A percentile compares a stretch with the other conserved stretches of the same genome.
Evolutionary conservation across 768 basidiomycete genomes (phyloP).

Genomic region (Collybia sordida): DNA sequence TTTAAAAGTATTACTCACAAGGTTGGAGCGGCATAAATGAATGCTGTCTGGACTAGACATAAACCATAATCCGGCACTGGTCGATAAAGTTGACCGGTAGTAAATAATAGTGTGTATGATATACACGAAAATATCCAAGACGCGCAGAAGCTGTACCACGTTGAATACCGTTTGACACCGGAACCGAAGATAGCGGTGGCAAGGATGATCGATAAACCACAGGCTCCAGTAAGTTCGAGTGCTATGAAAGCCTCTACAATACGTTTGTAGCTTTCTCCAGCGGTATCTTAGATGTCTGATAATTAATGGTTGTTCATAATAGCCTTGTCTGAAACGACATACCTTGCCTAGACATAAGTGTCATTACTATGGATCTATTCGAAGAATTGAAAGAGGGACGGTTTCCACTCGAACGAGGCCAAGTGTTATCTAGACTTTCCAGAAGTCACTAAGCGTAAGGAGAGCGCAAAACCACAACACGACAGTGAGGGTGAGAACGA

Average conservation of each 20-base stretch:
- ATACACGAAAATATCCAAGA: conserved; percentile 29
- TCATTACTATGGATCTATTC: too few species aligned
- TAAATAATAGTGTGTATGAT: conserved; percentile 29
- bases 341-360: background rate
- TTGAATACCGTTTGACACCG: conserved; percentile 28
- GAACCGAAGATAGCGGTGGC: conserved; percentile 24
- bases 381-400: background rate
- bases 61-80: conserved; percentile 18
- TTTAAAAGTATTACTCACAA: conserved; percentile 19
- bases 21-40: conserved; percentile 30
- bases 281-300: background rate
- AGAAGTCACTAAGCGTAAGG: conserved; percentile 4
- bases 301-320: background rate
- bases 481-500: background rate
- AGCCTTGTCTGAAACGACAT: background rate
- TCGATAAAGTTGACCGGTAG: conserved; percentile 28
- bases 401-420: background rate
- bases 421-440: conserved; percentile 3
- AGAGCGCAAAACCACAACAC: background rate
- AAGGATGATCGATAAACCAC: conserved; percentile 21
- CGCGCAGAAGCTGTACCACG: conserved; percentile 30
- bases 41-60: conserved; percentile 26
- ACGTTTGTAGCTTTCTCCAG: conserved; percentile 4
- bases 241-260: conserved; percentile 25
- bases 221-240: conserved; percentile 24